Conservation (phyloP, 495 filamentous ascomycete species). For the Aspergillus affinis region DNA sequence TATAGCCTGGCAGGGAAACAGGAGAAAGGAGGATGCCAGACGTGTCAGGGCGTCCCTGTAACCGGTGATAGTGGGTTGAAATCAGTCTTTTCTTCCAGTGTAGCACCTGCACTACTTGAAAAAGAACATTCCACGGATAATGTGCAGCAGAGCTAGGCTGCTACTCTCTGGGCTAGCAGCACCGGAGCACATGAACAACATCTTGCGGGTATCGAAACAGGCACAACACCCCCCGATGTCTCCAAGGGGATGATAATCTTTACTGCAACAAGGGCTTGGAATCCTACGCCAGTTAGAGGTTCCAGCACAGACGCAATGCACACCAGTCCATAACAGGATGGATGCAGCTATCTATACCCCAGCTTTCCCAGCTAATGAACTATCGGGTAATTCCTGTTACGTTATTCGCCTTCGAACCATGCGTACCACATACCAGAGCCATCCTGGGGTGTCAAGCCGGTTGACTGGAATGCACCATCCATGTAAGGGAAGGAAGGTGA, state of each 20-base stretch:
- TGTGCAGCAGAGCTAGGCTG: constrained; percentile 8
- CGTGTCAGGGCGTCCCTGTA: background rate
- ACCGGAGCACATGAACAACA: background rate
- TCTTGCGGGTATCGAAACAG: background rate
- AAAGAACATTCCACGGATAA: constrained; percentile 20
- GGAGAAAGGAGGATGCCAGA: constrained; percentile 9
- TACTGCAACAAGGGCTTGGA: background rate
- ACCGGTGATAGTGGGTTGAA: constrained; percentile 8
- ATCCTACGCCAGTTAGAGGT: background rate
- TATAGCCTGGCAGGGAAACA: constrained; percentile 1
- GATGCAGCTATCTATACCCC: background rate
- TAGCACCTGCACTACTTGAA: constrained; percentile 16
- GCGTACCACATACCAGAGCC: constrained; percentile 19
- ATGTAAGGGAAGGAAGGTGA: constrained; percentile 17
- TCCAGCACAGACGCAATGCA: background rate
- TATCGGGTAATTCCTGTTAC: constrained; percentile 1
- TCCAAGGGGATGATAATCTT: background rate
- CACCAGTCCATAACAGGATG: background rate
- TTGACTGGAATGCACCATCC: constrained; percentile 21
- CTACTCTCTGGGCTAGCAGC: background rate
- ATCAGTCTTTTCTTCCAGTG: constrained; percentile 17
- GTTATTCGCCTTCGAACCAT: constrained; percentile 4
- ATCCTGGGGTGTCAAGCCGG: constrained; percentile 9
- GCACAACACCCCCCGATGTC: background rate
- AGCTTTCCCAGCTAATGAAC: background rate